Conservation (phyloP, 140 eudicot genomes). For the Erigeron philadelphicus region DNA sequence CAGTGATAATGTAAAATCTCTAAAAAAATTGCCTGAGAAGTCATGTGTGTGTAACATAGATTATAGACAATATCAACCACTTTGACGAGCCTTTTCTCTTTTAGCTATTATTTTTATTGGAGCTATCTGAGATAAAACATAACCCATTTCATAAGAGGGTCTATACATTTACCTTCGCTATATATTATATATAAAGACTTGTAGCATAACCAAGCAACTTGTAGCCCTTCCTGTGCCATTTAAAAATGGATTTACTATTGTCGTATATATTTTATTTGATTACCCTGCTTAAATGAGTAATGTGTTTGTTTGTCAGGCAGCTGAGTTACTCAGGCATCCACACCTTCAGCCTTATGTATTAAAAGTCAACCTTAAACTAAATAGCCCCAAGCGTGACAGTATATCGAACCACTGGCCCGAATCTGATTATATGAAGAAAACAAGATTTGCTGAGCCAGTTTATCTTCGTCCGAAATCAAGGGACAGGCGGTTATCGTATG, state of each 20-base stretch:
- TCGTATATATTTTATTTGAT: background rate
- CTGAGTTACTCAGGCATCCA: constrained; percentile 73
- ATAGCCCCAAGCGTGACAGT: constrained; percentile 56
- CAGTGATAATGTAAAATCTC: background rate
- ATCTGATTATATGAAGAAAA: constrained; percentile 55
- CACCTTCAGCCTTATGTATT: constrained; percentile 84
- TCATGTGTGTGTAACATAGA: background rate
- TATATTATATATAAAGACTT: constrained; percentile 9
- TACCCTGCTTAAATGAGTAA: background rate
- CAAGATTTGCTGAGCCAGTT: constrained; percentile 61
- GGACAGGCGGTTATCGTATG: constrained; percentile 52
- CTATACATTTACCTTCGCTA: background rate
- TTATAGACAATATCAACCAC: background rate
- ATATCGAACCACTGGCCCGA: constrained; percentile 47
- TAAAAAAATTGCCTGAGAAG: background rate
- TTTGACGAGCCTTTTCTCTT: background rate
- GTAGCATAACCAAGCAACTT: constrained; percentile 1
- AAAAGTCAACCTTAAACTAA: constrained; percentile 66
- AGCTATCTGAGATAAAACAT: background rate
- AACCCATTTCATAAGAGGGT: background rate
- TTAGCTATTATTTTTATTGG: background rate
- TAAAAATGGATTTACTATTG: background rate
- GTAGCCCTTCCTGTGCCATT: background rate
- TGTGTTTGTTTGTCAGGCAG: constrained; percentile 57
- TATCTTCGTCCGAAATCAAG: constrained; percentile 36